A percentile compares a stretch with the other conserved stretches of the same genome.
phyloP scores from a whole-genome alignment of 179 eudicot species.

The Patellifolia procumbens region DNA sequence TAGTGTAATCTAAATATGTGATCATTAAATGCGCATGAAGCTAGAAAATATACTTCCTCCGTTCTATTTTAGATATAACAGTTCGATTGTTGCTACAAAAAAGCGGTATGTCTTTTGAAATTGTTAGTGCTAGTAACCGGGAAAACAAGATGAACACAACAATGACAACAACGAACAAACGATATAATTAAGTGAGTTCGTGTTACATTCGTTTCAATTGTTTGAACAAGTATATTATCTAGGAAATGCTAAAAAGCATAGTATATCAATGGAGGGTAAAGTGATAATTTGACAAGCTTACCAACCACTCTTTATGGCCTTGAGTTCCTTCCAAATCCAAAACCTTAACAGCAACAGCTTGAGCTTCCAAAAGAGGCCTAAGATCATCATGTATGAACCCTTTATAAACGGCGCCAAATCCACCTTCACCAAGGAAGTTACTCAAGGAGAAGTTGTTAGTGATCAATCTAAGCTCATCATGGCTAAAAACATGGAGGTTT shows the following conservation, averaged over 20 bases:
- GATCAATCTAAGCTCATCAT: constrained; percentile 61
- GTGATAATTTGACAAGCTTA: constrained; percentile 28
- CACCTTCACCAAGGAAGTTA: constrained; percentile 85
- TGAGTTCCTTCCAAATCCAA: constrained; percentile 83
- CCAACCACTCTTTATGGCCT: constrained; percentile 95
- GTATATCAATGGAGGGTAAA: background rate
- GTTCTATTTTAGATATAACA: no score
- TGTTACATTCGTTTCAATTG: no score
- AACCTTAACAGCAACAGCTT: constrained; percentile 83
- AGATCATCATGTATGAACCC: constrained; percentile 66
- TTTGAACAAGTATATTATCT: background rate
- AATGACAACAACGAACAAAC: no score
- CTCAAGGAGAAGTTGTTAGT: constrained; percentile 57
- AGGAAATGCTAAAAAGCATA: background rate
- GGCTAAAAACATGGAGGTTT: constrained; percentile 66
- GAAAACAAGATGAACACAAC: no score
- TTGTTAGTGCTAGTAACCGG: no score
- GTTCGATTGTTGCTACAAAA: no score
- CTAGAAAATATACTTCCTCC: no score
- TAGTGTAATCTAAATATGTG: no score
- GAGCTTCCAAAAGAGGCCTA: constrained; percentile 72
- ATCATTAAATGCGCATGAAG: no score
- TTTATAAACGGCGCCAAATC: constrained; percentile 87
- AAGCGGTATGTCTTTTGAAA: no score
- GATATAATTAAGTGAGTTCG: no score